phyloP scores from a whole-genome alignment of 2,329 filamentous ascomycete genomes.

The Calonectria fujianensis region DNA sequence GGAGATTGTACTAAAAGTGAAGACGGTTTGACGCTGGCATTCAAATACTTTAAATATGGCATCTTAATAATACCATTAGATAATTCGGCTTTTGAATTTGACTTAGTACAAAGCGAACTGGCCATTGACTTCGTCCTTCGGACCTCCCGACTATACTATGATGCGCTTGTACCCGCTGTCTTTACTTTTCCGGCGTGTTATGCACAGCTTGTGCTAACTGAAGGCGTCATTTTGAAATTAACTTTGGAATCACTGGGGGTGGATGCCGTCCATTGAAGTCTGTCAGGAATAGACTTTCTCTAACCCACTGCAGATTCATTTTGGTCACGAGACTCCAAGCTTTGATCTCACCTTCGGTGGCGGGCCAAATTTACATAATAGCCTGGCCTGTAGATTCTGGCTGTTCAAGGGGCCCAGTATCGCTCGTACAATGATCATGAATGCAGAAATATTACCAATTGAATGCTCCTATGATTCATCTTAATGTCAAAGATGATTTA shows the following conservation, averaged over 20 bases:
- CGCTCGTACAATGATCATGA: neutral
- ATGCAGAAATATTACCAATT: neutral
- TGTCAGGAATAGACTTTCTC: neutral
- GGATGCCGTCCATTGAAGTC: no score
- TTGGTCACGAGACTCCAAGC: no score
- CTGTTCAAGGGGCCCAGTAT: neutral
- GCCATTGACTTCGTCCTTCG: slow-evolving; percentile 2
- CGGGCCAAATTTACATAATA: neutral
- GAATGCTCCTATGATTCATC: neutral
- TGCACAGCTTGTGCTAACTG: neutral
- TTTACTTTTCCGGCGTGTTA: neutral
- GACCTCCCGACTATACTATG: neutral
- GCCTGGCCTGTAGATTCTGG: neutral
- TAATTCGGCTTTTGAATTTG: neutral
- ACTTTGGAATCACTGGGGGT: neutral
- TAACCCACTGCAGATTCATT: neutral
- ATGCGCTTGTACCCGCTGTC: neutral
- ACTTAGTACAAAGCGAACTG: neutral
- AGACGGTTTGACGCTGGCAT: neutral
- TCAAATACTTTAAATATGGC: neutral
- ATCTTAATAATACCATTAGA: neutral
- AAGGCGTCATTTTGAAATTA: neutral
- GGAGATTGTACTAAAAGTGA: neutral
- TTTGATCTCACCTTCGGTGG: neutral
- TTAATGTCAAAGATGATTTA: neutral